Base-by-base conservation (phyloP, 1,284 basidiomycete genomes). In the Moesziomyces aphidis region DNA sequence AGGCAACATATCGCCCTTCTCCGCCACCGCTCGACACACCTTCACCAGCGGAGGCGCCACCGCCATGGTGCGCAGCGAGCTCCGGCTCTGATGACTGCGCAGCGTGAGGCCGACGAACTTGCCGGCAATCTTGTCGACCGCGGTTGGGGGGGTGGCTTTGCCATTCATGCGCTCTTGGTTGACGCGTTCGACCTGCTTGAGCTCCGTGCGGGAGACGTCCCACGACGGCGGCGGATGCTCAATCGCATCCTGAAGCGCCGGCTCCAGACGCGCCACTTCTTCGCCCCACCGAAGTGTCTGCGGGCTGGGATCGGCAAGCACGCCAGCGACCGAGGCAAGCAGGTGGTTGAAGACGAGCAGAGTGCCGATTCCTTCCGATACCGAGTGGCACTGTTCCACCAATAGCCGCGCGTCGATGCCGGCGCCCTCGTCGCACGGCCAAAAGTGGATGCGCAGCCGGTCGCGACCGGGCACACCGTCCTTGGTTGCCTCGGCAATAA, bases 1-100 rank as follows among this genome's bases (percentile, higher is more conserved):
- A 3, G 72, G 72, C 13, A 74, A n/a, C 66, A 64, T 64, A 1
- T 62, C 56, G 3, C 72, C 72, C 13, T 61, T 61, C 24, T 68
- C 64, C 8, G 66, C 67, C 0, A 67, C 72, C 9, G 50, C 43
- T 15, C 62, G 39, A n/a, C 61, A 65, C 15, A 74, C 1, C 0
- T 8, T 15, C 4, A 74, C 59, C 9, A 74, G n/a, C 5, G 71
- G 62, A n/a, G 51, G 53, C 34, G 52, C 65, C 2, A 69, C 5
- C 15, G 59, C 23, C n/a, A 61, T 55, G 15, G 47, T 6, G 5
- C 66, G 43, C 4, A 66, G 2, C 23, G 10, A 13, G 23, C 9
- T 50, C 1, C 17, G 31, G 19, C 42, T 48, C 10, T 15, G 23
- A n/a, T 63, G 50, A n/a, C 50, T 53, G 5, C 48, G 26, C 1